Evolutionary conservation across 768 basidiomycete species (phyloP), one percentile per base, ranked within the genome.

Genomic region (Xerocomellus dryophilus): DNA sequence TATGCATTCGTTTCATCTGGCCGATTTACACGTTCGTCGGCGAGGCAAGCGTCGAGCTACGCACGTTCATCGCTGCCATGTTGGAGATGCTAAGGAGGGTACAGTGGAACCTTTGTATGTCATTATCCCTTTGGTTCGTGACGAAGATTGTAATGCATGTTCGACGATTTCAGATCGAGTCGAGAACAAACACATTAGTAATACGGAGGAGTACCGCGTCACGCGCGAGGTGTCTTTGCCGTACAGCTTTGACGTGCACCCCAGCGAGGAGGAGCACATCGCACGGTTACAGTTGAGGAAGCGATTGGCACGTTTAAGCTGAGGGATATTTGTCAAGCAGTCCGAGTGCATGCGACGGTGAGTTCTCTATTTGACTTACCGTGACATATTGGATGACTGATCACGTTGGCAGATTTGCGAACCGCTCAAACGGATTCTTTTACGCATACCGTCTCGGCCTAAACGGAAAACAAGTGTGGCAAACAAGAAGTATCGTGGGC

Each of bases 111-210:
- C 88, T 95, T 65, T 88, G 90, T 93, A 55, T 62, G 88, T 29
- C 7, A 21, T 47, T 44, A 71, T 31, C 35, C 17, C 38, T 40
- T 47, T 43, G 15, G 10, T 35, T 29, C 41, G 34, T 38, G 32
- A 21, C 17, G 18, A 29, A 18, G 17, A 23, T 51, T 57, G 36
- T 14, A 14, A 34, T 3, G 32, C 8, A 15, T 21, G 12, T 32
- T 61, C 46, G 12, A 36, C 4, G 32, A 7, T 43, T 31, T 17
- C 59, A 90, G 86, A 81, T 70, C 89, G 90, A 60, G 72, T 92
- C 39, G 90, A 95, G 69, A 93, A 90, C 71, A 94, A 97, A 72
- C 94, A 97, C 59, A 73, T 95, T 25, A 90, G 90, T 76, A 97
- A 97, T 68, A 83, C 90, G 70, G 91, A 43, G 11, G 53, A 54